phyloP scores from a whole-genome alignment of 2,329 filamentous ascomycete species.

The Spiromastix sp. region DNA sequence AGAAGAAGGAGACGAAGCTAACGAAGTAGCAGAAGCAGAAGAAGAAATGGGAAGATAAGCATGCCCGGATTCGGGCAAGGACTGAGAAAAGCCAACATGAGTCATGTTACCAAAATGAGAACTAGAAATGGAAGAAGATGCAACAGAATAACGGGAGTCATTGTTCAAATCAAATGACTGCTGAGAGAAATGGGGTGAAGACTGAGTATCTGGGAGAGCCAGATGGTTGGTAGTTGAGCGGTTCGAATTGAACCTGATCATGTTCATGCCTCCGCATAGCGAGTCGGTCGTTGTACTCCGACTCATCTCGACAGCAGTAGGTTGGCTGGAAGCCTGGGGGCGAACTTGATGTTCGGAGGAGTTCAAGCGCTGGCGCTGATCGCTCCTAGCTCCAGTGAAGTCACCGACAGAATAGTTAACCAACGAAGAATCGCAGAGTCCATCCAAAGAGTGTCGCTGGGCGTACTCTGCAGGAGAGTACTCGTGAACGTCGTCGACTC shows the following conservation, averaged over 20 bases:
- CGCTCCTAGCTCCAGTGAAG: too few species aligned
- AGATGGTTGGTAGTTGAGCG: constrained; percentile 20
- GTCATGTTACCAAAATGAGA: constrained; percentile 17
- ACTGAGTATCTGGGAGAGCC: constrained; percentile 13
- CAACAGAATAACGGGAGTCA: constrained; percentile 19
- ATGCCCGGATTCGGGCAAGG: constrained; percentile 22
- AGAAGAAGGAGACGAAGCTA: constrained; percentile 20
- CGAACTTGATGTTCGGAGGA: constrained; percentile 12
- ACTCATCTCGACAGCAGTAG: constrained; percentile 31
- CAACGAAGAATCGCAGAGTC: constrained; percentile 14
- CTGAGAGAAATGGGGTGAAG: constrained; percentile 18
- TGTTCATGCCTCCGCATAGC: constrained; percentile 32
- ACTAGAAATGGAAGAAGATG: constrained; percentile 16
- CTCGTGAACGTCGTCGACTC: constrained; percentile 25
- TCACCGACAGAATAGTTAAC: too few species aligned
- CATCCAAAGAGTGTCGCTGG: constrained; percentile 21
- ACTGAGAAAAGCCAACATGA: constrained; percentile 20
- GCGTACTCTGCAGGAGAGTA: constrained; percentile 34
- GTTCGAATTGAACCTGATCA: constrained; percentile 35
- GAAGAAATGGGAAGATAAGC: constrained; percentile 26
- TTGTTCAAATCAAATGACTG: constrained; percentile 18
- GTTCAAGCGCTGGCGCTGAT: constrained; percentile 16
- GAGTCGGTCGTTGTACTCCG: constrained; percentile 36
- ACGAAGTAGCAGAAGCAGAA: constrained; percentile 24
- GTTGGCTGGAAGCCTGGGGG: constrained; percentile 18